These are phyloP conservation scores for Ceratocystis variospora DNA, from an alignment of 2,329 filamentous ascomycete genomes.

Conservation along the genomic window DNA sequence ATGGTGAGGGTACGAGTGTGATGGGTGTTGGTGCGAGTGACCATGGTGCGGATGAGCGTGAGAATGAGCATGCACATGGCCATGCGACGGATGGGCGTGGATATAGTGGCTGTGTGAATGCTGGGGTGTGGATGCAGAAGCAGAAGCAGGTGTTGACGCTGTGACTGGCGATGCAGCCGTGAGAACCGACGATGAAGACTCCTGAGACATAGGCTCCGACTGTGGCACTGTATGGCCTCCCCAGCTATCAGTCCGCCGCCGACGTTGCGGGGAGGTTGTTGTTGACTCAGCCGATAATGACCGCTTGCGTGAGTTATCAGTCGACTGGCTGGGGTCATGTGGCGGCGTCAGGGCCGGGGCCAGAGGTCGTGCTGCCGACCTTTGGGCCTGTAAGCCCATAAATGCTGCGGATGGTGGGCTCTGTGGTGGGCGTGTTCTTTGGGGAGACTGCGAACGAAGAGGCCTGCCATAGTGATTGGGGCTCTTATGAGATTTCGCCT, in stretches of 20 bases:
- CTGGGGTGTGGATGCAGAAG: not conserved
- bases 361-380: conserved; percentile 21
- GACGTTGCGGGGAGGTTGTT: conserved; percentile 5
- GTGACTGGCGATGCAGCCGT: not conserved
- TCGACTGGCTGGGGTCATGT: conserved; percentile 32
- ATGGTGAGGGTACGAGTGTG: not conserved
- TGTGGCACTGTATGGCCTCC: not conserved
- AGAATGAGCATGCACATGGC: not conserved
- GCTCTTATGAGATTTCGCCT: not conserved
- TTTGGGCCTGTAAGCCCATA: not conserved
- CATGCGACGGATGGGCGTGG: not conserved
- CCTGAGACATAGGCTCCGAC: not conserved
- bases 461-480: not conserved
- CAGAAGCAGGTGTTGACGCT: not conserved
- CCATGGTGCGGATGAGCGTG: not conserved
- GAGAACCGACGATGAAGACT: not conserved
- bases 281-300: conserved; percentile 2
- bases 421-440: not conserved
- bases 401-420: not conserved
- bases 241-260: conserved; percentile 13
- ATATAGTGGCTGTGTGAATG: not conserved
- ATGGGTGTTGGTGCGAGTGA: not conserved
- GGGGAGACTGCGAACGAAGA: not conserved
- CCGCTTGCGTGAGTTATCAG: conserved; percentile 12
- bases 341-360: conserved; percentile 39